These are phyloP conservation scores for Blastomyces parvus DNA, from an alignment of 2,329 filamentous ascomycete species.

Conservation along the genomic window DNA sequence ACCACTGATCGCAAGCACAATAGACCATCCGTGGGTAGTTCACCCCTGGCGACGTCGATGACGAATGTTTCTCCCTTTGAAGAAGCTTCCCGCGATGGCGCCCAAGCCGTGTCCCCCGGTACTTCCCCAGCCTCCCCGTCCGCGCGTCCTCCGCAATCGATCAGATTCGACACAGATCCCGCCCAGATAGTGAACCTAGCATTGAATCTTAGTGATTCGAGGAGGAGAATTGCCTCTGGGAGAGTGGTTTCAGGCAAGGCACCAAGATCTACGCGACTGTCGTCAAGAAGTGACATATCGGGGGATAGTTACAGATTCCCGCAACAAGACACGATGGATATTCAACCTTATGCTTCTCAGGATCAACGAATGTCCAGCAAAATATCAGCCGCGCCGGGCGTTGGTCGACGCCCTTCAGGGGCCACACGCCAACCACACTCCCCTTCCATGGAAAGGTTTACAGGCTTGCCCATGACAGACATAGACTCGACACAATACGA, in stretches of 20 bases:
- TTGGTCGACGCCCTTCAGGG: neutral
- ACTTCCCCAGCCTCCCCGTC: constrained; percentile 11
- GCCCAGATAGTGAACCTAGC: constrained; percentile 90
- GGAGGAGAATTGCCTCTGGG: constrained; percentile 28
- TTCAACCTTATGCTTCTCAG: neutral
- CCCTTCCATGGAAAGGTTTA: neutral
- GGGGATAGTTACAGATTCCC: constrained; percentile 3
- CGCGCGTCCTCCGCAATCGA: constrained; percentile 12
- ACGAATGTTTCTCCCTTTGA: constrained; percentile 17
- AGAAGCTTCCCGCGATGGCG: constrained; percentile 11
- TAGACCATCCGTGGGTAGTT: constrained; percentile 26
- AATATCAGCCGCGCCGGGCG: neutral
- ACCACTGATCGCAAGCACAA: constrained; percentile 24
- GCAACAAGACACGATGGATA: neutral
- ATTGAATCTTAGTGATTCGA: constrained; percentile 70
- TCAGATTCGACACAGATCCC: constrained; percentile 60
- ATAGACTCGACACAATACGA: constrained; percentile 20
- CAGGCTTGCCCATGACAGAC: constrained; percentile 12
- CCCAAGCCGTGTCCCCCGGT: constrained; percentile 5
- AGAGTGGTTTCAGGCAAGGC: constrained; percentile 8
- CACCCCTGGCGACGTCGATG: constrained; percentile 23
- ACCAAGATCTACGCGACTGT: constrained; percentile 7
- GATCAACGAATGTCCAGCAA: neutral
- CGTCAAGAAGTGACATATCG: neutral
- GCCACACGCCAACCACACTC: neutral